Conservation (phyloP, 768 basidiomycete species). For the Suillus americanus region DNA sequence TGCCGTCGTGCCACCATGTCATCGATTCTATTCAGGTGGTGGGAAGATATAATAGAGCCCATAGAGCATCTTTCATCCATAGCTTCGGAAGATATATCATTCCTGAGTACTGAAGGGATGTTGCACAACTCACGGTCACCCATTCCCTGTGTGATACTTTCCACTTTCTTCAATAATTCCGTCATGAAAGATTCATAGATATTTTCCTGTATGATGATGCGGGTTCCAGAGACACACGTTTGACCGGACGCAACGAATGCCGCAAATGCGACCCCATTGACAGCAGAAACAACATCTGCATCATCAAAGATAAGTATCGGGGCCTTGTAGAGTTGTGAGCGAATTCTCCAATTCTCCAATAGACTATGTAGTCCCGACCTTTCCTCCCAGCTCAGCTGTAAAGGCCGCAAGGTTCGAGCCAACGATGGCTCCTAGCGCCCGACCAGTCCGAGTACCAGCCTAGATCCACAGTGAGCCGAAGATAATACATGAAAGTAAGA, state of each 20-base stretch:
- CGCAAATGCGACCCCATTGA: conserved; percentile 82
- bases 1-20: conserved; percentile 48
- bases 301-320: conserved; percentile 81
- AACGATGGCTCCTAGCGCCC: conserved; percentile 69
- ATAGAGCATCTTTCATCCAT: conserved; percentile 69
- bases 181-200: conserved; percentile 71
- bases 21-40: conserved; percentile 66
- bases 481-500: background rate
- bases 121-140: conserved; percentile 62
- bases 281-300: conserved; percentile 69
- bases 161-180: conserved; percentile 59
- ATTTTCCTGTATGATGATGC: conserved; percentile 69
- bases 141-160: conserved; percentile 66
- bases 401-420: conserved; percentile 72
- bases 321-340: conserved; percentile 44
- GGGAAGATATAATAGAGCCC: conserved; percentile 75
- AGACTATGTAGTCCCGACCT: conserved; percentile 41
- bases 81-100: conserved; percentile 40
- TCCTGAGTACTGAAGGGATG: background rate
- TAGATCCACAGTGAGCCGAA: conserved; percentile 24
- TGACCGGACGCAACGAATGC: conserved; percentile 87
- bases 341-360: background rate
- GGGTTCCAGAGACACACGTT: conserved; percentile 89
- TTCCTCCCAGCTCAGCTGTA: conserved; percentile 87
- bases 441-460: conserved; percentile 80